These are phyloP conservation scores for Trifolium repens DNA, from an alignment of 306 rosid species.

Conservation along the genomic window DNA sequence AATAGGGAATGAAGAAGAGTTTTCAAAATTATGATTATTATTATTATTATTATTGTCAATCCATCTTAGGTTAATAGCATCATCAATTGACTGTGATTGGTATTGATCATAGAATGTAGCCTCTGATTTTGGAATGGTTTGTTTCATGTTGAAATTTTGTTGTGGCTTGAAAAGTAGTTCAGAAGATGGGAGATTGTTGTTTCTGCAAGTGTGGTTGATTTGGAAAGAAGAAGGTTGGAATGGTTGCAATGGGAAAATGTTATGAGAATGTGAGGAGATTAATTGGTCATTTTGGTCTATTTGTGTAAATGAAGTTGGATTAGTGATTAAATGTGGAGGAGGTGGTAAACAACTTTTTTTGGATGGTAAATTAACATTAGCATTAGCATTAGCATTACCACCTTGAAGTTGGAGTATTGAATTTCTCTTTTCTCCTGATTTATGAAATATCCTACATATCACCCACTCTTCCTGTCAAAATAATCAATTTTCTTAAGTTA, in stretches of 20 bases:
- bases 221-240: conserved; percentile 23
- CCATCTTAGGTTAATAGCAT: neutral
- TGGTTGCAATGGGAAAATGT: conserved; percentile 32
- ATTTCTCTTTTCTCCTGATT: conserved; percentile 58
- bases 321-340: neutral
- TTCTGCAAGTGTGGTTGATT: neutral
- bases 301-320: conserved; percentile 23
- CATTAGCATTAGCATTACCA: neutral
- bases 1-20: neutral
- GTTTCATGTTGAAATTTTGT: neutral
- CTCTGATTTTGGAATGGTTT: conserved; percentile 18
- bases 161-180: neutral
- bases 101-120: conserved; percentile 7
- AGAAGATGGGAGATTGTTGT: neutral
- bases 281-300: conserved; percentile 16
- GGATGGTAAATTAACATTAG: neutral
- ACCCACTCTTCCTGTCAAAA: conserved; percentile 82
- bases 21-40: neutral
- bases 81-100: neutral
- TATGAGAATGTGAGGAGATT: conserved; percentile 5
- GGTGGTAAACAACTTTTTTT: conserved; percentile 6
- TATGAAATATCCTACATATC: conserved; percentile 80
- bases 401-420: conserved; percentile 32
- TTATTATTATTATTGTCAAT: neutral
- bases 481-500: neutral